Evolutionary conservation across 108 stramenopile genomes (phyloP).

Genomic region (Licmophora abbreviata): DNA sequence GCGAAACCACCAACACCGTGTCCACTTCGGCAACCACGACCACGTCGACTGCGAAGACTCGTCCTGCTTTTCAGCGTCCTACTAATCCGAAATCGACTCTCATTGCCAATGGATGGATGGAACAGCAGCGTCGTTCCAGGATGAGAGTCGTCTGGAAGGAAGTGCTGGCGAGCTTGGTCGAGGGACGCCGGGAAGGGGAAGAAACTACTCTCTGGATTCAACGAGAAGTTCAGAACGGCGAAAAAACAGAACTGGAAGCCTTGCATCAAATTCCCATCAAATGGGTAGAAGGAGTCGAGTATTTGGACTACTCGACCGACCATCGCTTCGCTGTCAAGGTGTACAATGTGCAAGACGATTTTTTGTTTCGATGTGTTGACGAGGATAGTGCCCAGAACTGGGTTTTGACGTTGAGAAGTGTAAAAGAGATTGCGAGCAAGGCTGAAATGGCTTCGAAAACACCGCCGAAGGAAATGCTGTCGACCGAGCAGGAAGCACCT

Average conservation of each 20-base stretch:
- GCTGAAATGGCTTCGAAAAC: constrained; percentile 3
- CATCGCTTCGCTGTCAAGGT: constrained; percentile 71
- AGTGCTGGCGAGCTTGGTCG: constrained; percentile 65
- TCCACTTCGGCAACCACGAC: neutral
- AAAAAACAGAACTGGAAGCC: constrained; percentile 60
- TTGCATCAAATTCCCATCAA: constrained; percentile 84
- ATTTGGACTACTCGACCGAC: constrained; percentile 59
- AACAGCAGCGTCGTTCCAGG: constrained; percentile 78
- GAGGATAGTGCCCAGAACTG: constrained; percentile 63
- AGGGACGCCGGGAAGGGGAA: constrained; percentile 66
- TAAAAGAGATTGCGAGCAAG: constrained; percentile 20
- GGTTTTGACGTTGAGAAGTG: constrained; percentile 55
- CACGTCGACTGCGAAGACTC: constrained; percentile 10
- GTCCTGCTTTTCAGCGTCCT: constrained; percentile 66
- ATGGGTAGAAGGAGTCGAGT: constrained; percentile 59
- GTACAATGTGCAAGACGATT: constrained; percentile 72
- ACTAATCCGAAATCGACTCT: constrained; percentile 58
- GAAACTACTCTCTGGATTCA: constrained; percentile 88
- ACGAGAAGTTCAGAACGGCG: constrained; percentile 54
- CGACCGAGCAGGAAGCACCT: neutral
- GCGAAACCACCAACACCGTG: constrained; percentile 1
- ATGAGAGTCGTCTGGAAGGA: constrained; percentile 83
- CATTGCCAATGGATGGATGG: constrained; percentile 81
- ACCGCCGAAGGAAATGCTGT: constrained; percentile 5
- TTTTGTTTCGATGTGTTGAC: constrained; percentile 64